Evolutionary conservation across 2,329 filamentous ascomycete species (phyloP), one percentile per base, ranked within the genome.

Genomic region (Chaetomium olivaceum): DNA sequence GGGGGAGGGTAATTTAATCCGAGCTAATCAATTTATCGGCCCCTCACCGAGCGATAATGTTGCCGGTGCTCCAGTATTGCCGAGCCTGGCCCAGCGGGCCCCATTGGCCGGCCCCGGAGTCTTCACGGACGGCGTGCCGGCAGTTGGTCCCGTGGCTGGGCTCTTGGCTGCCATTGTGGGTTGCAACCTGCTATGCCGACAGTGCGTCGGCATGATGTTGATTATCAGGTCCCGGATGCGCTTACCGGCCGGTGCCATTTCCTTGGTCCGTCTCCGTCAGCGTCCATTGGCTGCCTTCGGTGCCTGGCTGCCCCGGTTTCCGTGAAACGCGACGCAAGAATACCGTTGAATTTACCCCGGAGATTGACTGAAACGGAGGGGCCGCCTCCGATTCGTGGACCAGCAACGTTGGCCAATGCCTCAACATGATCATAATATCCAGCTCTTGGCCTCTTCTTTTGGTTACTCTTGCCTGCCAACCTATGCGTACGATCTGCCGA

Each of bases 341-440:
- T 23, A 23, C 64, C 57, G 62, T 61, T 33, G 59, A 64, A 68
- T 67, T 69, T 68, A 67, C 12, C 68, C 68, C 57, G 64, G 62
- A 68, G 62, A 70, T 68, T 68, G 62, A 58, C 43, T 21, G 52
- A 60, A 65, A 61, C 66, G 68, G 68, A 68, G 62, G 27, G 23
- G 43, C 55, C 62, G 21, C 56, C 61, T 69, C 68, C 68, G 66
- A 69, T 69, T 68, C 64, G 64, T 67, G 46, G 65, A 63, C 23
- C 21, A 21, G 33, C 29, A 46, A 50, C 6, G 27, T 11, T 21
- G 31, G 54, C 43, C 54, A 62, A 56, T 58, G 54, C 50, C 25
- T n/a, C n/a, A 23, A 5, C 48, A 39, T 39, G 29, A 27, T 19
- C 31, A 14, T 25, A 51, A 52, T 52, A 51, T 39, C 46, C 48